These are phyloP conservation scores for Corchorus olitorius DNA, from an alignment of 345 rosid species.

Conservation along the genomic window DNA sequence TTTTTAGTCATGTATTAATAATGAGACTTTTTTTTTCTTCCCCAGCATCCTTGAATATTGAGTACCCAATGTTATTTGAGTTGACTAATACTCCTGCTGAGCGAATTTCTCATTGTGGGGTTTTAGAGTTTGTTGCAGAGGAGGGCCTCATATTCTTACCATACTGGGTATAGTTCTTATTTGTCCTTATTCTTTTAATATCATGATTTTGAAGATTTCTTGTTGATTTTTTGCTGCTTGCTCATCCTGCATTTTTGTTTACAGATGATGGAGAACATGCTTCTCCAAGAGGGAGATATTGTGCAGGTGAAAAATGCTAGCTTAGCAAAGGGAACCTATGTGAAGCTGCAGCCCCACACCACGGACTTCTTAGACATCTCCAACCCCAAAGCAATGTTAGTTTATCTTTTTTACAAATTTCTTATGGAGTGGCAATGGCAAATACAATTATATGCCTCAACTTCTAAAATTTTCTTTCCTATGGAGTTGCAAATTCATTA, in stretches of 20 bases:
- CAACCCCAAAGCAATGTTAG: slow-evolving; percentile 77
- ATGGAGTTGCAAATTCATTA: background rate
- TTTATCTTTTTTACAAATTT: background rate
- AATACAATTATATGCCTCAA: background rate
- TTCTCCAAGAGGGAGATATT: slow-evolving; percentile 62
- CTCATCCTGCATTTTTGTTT: background rate
- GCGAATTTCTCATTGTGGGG: slow-evolving; percentile 62
- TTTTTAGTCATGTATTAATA: background rate
- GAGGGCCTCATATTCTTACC: slow-evolving; percentile 68
- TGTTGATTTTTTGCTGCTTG: background rate
- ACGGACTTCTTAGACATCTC: slow-evolving; percentile 62
- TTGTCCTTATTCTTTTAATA: background rate
- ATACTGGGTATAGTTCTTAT: slow-evolving; percentile 50
- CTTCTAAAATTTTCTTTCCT: slow-evolving; percentile 7
- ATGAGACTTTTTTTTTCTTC: background rate
- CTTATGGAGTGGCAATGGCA: background rate
- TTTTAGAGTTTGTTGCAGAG: slow-evolving; percentile 65
- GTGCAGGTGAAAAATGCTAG: slow-evolving; percentile 48
- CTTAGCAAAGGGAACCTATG: slow-evolving; percentile 59
- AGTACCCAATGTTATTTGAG: slow-evolving; percentile 68
- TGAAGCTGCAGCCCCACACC: slow-evolving; percentile 71
- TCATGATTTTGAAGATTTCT: background rate
- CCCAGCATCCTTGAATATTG: slow-evolving; percentile 60
- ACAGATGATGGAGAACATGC: slow-evolving; percentile 79
- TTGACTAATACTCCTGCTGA: slow-evolving; percentile 41